Evolutionary conservation across 2,329 filamentous ascomycete genomes (phyloP).

Genomic region (Chrysosphaeria jannelii): DNA sequence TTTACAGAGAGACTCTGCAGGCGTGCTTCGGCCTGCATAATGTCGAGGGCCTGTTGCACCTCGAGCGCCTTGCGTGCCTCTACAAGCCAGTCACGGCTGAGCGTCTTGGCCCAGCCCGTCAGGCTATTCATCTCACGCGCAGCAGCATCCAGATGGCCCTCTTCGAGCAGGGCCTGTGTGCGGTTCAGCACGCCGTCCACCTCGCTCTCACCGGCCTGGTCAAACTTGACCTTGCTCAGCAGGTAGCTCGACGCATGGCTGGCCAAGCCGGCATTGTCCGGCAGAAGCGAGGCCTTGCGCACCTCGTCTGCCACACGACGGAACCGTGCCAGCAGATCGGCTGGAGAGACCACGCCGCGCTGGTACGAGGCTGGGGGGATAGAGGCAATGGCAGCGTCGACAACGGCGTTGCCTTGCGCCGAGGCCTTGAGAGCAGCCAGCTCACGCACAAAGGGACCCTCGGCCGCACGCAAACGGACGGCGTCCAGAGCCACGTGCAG

Average conservation of each 20-base stretch:
- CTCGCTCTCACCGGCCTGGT: slow-evolving; percentile 54
- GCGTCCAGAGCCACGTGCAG: slow-evolving; percentile 88
- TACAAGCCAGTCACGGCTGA: slow-evolving; percentile 77
- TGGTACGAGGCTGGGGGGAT: slow-evolving; percentile 90
- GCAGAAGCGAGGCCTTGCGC: slow-evolving; percentile 72
- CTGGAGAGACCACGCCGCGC: slow-evolving; percentile 52
- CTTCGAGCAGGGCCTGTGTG: slow-evolving; percentile 71
- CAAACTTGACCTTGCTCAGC: slow-evolving; percentile 79
- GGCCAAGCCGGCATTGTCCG: slow-evolving; percentile 79
- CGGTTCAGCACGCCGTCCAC: slow-evolving; percentile 81
- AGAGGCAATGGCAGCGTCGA: slow-evolving; percentile 81
- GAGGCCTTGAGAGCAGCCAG: slow-evolving; percentile 87
- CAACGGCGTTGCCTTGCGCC: slow-evolving; percentile 52
- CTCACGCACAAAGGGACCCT: slow-evolving; percentile 67
- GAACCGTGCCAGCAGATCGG: slow-evolving; percentile 86
- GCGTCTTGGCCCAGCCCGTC: slow-evolving; percentile 77
- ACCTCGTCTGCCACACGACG: slow-evolving; percentile 76
- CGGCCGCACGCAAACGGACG: slow-evolving; percentile 35
- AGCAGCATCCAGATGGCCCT: slow-evolving; percentile 72
- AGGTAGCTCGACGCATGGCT: slow-evolving; percentile 76
- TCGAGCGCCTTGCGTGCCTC: slow-evolving; percentile 83
- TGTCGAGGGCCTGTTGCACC: slow-evolving; percentile 85
- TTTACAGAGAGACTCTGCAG: slow-evolving; percentile 68
- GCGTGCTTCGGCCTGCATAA: slow-evolving; percentile 73
- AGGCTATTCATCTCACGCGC: slow-evolving; percentile 87